Base-by-base conservation (phyloP, 768 basidiomycete species). In the Floccularia luteovirens region DNA sequence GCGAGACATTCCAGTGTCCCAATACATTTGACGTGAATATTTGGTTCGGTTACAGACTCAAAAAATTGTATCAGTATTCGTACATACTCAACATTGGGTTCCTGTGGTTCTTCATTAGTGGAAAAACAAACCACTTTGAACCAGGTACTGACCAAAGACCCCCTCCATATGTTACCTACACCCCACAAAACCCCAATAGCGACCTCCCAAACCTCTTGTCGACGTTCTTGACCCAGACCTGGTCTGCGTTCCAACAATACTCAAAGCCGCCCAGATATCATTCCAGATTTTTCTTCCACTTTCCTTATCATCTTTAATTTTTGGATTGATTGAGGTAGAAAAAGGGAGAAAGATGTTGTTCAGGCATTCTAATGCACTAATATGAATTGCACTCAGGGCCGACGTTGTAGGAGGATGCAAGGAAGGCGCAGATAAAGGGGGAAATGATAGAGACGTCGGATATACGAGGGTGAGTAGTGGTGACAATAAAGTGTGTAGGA, bases 321-420 rank as follows among this genome's bases (percentile, higher is more conserved):
- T 59, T 20, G 65, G 48, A 38, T 66, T 69, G 1, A 70, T 61
- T 3, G 67, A 59, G 0, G 67, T 59, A 2, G 79, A 71, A 10
- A 86, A 67, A 2, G 90, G 81, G 24, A 93, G 66, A 51, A 94
- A 83, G 27, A 92, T 69, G 53, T 97, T 96, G 53, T 88, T 91
- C 34, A 97, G 69, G 52, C 91, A 91, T 56, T 94, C 90, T 20
- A 93, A 69, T 7, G 90, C 87, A 47, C 81, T 72, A 42, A 90
- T 68, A 54, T 96, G 92, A 37, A 94, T 78, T 5, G 84, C 77
- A 46, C 85, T 75, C 32, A 97, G 74, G 7, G 70, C 84, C 19
- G 90, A 88, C 0, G 92, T 94, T 10, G 83, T 91, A 1, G 92
- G 92, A 28, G 90, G 88, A 53, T 94, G 88, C 16, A 72, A 66